These are phyloP conservation scores for Fusarium haematococcum DNA, from an alignment of 2,329 filamentous ascomycete species.

Conservation along the genomic window DNA sequence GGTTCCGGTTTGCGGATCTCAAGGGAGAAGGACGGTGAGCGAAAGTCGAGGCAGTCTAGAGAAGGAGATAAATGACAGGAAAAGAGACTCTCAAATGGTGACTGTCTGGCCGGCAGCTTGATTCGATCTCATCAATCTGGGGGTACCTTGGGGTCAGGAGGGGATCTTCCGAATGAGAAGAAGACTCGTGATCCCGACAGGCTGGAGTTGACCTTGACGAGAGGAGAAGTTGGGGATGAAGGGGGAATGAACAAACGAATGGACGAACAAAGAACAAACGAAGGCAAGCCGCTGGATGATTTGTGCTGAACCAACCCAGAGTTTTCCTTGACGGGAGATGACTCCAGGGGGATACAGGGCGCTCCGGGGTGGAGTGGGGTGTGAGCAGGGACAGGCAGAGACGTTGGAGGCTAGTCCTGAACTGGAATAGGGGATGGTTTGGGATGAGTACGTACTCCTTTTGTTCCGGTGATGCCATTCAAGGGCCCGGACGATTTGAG, in stretches of 20 bases:
- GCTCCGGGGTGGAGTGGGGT: conserved; percentile 38
- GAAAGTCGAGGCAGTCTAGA: conserved; percentile 16
- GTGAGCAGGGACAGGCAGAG: conserved; percentile 25
- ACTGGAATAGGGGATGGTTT: conserved; percentile 22
- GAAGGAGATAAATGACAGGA: conserved; percentile 2
- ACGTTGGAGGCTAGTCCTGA: conserved; percentile 21
- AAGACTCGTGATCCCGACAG: conserved; percentile 22
- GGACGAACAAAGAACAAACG: conserved; percentile 24
- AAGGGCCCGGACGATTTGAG: background rate
- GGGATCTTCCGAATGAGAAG: conserved; percentile 1
- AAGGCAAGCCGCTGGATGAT: conserved; percentile 26
- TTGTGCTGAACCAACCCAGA: conserved; percentile 34
- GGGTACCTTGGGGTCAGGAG: conserved; percentile 25
- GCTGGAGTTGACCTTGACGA: background rate
- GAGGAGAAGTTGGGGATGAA: conserved; percentile 25
- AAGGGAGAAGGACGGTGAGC: conserved; percentile 38
- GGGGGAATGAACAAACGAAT: conserved; percentile 31
- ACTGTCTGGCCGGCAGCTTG: conserved; percentile 38
- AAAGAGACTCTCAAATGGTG: conserved; percentile 14
- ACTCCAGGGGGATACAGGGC: conserved; percentile 41
- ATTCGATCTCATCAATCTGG: conserved; percentile 35
- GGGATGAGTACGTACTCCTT: conserved; percentile 22
- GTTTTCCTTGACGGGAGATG: conserved; percentile 41
- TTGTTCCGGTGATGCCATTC: background rate
- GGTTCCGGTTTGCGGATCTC: conserved; percentile 33